Base-by-base conservation (phyloP, 129 eudicot genomes). In the Daucus carota region DNA sequence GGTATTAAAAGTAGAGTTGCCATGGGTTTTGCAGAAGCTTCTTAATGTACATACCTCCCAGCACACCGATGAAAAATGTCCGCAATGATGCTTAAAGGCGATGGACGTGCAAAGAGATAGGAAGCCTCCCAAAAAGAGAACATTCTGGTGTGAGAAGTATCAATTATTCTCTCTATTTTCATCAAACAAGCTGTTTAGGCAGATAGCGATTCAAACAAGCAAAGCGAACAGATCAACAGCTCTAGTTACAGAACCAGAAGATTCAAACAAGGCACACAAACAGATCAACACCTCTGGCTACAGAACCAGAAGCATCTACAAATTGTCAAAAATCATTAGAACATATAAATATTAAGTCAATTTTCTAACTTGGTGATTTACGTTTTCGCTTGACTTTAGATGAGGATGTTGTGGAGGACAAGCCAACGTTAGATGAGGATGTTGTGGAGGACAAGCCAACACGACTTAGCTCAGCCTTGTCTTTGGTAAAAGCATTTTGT, bases 51-150 rank as follows among this genome's bases (percentile, higher is more conserved):
- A 5, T 3, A 36, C 40, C 40, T 36, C 40, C 40, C 40, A 36
- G 40, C 40, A 36, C 40, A 36, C 40, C 2, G 40, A 36, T 5
- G 3, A 36, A 36, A 36, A 36, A 36, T 36, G 40, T 36, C 40
- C 5, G 40, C 3, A 36, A 36, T 36, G 40, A 36, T 36, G 40
- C 40, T 36, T 36, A 36, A 36, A 36, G 40, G 40, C 40, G 93
- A 91, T 10, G 97, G 97, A 57, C 77, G 85, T 63, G 97, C 91
- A 0, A 93, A 91, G 76, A 91, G 91, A 85, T 91, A 93, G 93
- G 97, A 88, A 73, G 90, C 88, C 40, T 86, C 97, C 70, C 93
- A 85, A 36, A 36, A 85, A 91, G 88, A 29, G 97, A 91, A 75
- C 86, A 88, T 20, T 91, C 97, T 18, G 93, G 97, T 29, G 93